phyloP scores from a whole-genome alignment of 495 filamentous ascomycete genomes.

The Penicillium salamii region DNA sequence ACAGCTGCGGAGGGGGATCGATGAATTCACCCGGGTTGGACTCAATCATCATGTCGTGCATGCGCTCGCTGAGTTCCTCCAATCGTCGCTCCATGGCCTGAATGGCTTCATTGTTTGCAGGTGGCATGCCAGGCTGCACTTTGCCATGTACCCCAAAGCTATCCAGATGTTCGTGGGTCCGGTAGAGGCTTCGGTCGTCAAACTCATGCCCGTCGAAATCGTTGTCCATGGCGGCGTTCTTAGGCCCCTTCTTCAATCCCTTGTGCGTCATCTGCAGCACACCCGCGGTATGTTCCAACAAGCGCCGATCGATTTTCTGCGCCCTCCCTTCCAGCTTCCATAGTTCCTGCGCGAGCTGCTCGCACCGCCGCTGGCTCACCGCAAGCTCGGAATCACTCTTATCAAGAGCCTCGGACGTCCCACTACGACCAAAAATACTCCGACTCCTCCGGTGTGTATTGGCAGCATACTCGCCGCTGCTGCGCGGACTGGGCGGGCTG shows the following conservation, averaged over 20 bases:
- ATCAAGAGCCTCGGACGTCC: slow-evolving; percentile 31
- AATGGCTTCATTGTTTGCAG: slow-evolving; percentile 31
- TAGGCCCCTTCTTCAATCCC: slow-evolving; percentile 49
- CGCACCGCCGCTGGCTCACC: slow-evolving; percentile 74
- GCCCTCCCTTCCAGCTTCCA: slow-evolving; percentile 70
- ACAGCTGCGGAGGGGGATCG: slow-evolving; percentile 30
- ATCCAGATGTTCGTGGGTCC: slow-evolving; percentile 64
- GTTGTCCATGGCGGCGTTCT: slow-evolving; percentile 57
- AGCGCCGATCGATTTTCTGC: slow-evolving; percentile 64
- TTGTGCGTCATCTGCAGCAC: slow-evolving; percentile 86
- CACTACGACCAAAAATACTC: slow-evolving; percentile 51
- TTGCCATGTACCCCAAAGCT: slow-evolving; percentile 40
- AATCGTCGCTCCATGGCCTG: slow-evolving; percentile 66
- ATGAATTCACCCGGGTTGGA: slow-evolving; percentile 48
- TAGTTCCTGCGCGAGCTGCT: slow-evolving; percentile 77
- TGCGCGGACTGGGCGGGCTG: slow-evolving; percentile 46
- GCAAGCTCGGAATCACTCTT: slow-evolving; percentile 72
- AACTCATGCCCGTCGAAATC: slow-evolving; percentile 64
- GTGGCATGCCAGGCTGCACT: slow-evolving; percentile 16
- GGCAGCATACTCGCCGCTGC: slow-evolving; percentile 31
- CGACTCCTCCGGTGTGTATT: slow-evolving; percentile 36
- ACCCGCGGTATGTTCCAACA: slow-evolving; percentile 89
- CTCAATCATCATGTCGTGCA: slow-evolving; percentile 65
- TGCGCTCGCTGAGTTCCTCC: slow-evolving; percentile 66
- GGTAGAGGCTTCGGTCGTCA: slow-evolving; percentile 79